phyloP scores from a whole-genome alignment of 2,329 filamentous ascomycete species.

The Apiospora pterosperma region DNA sequence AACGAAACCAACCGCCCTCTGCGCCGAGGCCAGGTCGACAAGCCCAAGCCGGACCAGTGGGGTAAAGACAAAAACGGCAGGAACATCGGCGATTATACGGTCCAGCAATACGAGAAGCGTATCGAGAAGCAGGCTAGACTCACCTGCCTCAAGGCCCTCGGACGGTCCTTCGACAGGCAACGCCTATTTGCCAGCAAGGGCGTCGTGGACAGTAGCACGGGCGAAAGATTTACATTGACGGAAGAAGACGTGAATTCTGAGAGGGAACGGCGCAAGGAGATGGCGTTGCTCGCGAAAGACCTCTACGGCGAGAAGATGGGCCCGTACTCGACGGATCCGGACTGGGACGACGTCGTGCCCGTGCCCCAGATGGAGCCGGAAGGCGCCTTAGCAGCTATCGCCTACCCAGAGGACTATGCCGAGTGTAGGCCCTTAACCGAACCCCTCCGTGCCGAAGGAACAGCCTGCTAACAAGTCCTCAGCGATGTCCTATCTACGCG shows the following conservation, averaged over 20 bases:
- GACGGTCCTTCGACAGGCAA: slow-evolving; percentile 40
- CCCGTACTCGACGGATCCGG: slow-evolving; percentile 62
- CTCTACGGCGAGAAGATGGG: slow-evolving; percentile 49
- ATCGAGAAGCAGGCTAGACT: slow-evolving; percentile 39
- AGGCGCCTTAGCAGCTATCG: slow-evolving; percentile 84
- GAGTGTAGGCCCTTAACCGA: slow-evolving; percentile 52
- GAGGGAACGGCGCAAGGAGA: slow-evolving; percentile 43
- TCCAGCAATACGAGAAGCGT: slow-evolving; percentile 42
- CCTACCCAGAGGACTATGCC: slow-evolving; percentile 84
- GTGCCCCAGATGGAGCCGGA: slow-evolving; percentile 82
- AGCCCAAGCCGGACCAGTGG: slow-evolving; percentile 35
- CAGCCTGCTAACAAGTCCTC: slow-evolving; percentile 4
- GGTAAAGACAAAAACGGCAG: slow-evolving; percentile 48
- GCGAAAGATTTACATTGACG: slow-evolving; percentile 16
- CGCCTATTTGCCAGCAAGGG: slow-evolving; percentile 26
- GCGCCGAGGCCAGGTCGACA: slow-evolving; percentile 33
- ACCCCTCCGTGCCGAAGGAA: not conserved
- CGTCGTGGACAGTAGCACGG: slow-evolving; percentile 14
- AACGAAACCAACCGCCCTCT: slow-evolving; percentile 49
- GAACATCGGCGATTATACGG: slow-evolving; percentile 44
- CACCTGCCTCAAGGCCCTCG: slow-evolving; percentile 39
- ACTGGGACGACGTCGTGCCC: slow-evolving; percentile 81
- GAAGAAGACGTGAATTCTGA: slow-evolving; percentile 43
- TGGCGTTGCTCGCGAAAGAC: slow-evolving; percentile 48
- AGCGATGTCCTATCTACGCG: slow-evolving; percentile 90